phyloP scores from a whole-genome alignment of 1,139 yeast genomes.

The Candida gigantensis region DNA sequence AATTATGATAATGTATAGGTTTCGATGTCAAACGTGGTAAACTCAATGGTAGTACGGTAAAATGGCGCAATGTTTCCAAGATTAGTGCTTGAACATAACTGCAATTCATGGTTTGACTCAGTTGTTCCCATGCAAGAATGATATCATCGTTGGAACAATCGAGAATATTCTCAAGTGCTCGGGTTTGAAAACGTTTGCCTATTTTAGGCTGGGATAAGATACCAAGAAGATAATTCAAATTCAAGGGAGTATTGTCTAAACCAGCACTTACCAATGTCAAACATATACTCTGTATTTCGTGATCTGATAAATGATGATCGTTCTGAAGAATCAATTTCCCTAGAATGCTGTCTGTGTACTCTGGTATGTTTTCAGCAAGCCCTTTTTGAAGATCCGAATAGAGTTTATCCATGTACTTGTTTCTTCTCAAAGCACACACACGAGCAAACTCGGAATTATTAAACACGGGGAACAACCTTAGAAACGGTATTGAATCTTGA shows the following conservation, averaged over 20 bases:
- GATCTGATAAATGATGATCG: conserved; percentile 23
- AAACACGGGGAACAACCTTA: conserved; percentile 35
- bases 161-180: conserved; percentile 39
- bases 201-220: conserved; percentile 52
- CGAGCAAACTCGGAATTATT: conserved; percentile 41
- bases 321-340: conserved; percentile 36
- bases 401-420: conserved; percentile 52
- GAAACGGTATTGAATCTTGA: conserved; percentile 61
- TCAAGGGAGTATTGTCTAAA: conserved; percentile 69
- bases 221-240: conserved; percentile 61
- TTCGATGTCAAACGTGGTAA: conserved; percentile 63
- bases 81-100: conserved; percentile 58
- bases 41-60: conserved; percentile 67
- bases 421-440: conserved; percentile 38
- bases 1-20: conserved; percentile 38
- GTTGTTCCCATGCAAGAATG: conserved; percentile 48
- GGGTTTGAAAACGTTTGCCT: conserved; percentile 48
- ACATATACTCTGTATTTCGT: conserved; percentile 63
- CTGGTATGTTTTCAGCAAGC: conserved; percentile 10
- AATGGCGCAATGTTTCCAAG: conserved; percentile 61
- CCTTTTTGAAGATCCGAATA: conserved; percentile 14
- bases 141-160: conserved; percentile 28
- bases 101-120: conserved; percentile 36
- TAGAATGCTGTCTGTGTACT: conserved; percentile 38
- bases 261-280: conserved; percentile 82